Evolutionary conservation across 257 asterid genomes (phyloP).

Genomic region (Nicotiana obtusifolia): DNA sequence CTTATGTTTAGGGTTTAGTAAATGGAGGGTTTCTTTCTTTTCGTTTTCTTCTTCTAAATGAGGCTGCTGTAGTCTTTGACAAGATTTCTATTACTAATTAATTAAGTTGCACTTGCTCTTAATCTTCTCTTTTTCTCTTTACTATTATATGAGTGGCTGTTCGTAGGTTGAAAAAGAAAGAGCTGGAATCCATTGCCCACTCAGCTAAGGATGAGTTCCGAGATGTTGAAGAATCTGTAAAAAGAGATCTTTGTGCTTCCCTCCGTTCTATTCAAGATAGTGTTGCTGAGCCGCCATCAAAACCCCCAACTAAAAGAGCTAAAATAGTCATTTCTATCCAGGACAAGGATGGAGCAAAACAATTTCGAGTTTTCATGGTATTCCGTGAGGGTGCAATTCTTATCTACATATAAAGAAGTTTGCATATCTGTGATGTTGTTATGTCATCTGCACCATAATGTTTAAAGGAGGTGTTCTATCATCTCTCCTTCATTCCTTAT

Average conservation of each 20-base stretch:
- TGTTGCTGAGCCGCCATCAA: slow-evolving; percentile 12
- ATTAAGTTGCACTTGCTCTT: neutral
- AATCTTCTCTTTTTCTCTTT: slow-evolving; percentile 4
- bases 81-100: neutral
- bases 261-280: slow-evolving; percentile 14
- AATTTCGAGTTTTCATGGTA: slow-evolving; percentile 24
- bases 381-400: neutral
- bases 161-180: slow-evolving; percentile 68
- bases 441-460: neutral
- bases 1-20: neutral
- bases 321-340: slow-evolving; percentile 23
- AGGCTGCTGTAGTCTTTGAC: neutral
- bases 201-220: slow-evolving; percentile 38
- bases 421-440: neutral
- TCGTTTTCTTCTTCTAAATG: neutral
- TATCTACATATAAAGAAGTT: neutral
- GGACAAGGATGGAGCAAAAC: slow-evolving; percentile 16
- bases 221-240: slow-evolving; percentile 27
- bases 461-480: neutral
- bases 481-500: neutral
- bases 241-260: slow-evolving; percentile 17
- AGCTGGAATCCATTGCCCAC: slow-evolving; percentile 61
- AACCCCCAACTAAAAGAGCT: slow-evolving; percentile 16
- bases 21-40: neutral
- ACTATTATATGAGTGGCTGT: slow-evolving; percentile 16